Evolutionary conservation across 2,329 filamentous ascomycete species (phyloP), one percentile per base, ranked within the genome.

Genomic region (Peltaster fructicola): DNA sequence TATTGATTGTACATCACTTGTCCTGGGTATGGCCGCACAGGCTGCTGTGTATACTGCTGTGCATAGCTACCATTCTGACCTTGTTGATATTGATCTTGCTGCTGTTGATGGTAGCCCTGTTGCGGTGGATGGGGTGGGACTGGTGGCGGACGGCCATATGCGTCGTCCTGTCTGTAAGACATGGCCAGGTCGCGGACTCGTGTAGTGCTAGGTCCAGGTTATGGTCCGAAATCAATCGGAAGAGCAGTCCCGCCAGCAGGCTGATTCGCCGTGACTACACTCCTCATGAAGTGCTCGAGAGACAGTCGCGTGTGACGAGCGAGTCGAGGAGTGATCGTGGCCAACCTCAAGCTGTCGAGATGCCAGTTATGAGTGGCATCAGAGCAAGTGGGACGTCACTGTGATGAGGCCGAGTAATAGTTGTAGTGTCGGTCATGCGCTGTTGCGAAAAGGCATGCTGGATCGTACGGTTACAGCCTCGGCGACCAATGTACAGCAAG

Each of bases 81-180:
- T 8, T 35, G 33, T 14, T 30, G 32, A 15, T 39, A 39, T 19
- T 40, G 36, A 14, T 36, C 27, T 30, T 41, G 35, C 15, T 33
- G 30, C 21, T 44, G 34, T 15, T 38, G 30, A 18, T 40, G 39
- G 18, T 30, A 31, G 19, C 36, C 30, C 16, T 37, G 29, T 17
- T 31, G 33, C 13, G 33, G 36, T 18, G 25, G 32, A 15, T 30
- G 36, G 17, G 24, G 30, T 13, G 29, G 17, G n/a, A n/a, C n/a
- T n/a, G n/a, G n/a, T 12, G 25, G 35, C 8, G 30, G 35, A 29
- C 34, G 39, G 22, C 32, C 30, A 35, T 60, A 51, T 32, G 63
- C 59, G 20, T 54, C 54, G 45, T 63, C 61, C 31, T 58, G 59
- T 44, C 68, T 62, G 45, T 66, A 60, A 35, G 65, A 59, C 65